Percentiles rank a stretch among this genome's conserved stretches.
phyloP scores from a whole-genome alignment of 2,329 filamentous ascomycete genomes.

The Pyricularia pennisetigena region DNA sequence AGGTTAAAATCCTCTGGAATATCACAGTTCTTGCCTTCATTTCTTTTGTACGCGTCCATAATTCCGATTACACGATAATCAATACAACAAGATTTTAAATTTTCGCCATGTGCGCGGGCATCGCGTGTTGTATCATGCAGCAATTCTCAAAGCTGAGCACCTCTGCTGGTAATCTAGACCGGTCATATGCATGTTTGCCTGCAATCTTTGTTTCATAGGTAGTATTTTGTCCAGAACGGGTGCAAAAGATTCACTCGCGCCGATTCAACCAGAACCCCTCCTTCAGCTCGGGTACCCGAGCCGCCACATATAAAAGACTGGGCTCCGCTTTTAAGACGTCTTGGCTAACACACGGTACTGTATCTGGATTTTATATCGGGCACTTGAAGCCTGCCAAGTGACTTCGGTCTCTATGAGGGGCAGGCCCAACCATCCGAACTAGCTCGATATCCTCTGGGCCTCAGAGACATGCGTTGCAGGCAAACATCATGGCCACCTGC shows the following conservation, averaged over 20 bases:
- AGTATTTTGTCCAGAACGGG: background rate
- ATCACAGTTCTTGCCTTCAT: background rate
- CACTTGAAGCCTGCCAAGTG: background rate
- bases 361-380: background rate
- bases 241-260: background rate
- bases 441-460: background rate
- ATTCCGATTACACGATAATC: background rate
- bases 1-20: background rate
- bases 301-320: background rate
- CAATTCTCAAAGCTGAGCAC: background rate
- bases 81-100: background rate
- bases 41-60: background rate
- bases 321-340: background rate
- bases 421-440: background rate
- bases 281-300: background rate
- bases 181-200: background rate
- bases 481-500: background rate
- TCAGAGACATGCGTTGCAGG: background rate
- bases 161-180: background rate
- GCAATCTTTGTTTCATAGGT: background rate
- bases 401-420: background rate
- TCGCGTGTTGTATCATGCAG: background rate
- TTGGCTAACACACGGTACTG: background rate
- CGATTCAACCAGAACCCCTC: background rate
- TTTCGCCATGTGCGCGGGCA: background rate